Conservation (phyloP, 169 alveolate species). For the Plasmodium inui region DNA sequence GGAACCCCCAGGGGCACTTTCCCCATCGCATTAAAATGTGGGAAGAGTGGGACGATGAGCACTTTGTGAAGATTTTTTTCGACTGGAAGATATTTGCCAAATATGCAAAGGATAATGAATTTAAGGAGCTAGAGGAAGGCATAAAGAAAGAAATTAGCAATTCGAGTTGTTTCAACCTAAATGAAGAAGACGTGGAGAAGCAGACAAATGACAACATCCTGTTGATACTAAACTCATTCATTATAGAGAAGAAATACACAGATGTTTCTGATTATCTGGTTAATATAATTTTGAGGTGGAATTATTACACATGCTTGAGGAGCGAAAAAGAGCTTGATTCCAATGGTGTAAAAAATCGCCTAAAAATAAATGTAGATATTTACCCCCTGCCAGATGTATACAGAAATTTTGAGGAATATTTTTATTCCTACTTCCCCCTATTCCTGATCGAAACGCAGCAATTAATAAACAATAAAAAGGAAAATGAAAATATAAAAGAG, state of each 20-base stretch:
- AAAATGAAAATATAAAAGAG: conserved; percentile 48
- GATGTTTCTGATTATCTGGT: conserved; percentile 55
- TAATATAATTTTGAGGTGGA: conserved; percentile 68
- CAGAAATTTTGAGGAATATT: conserved; percentile 61
- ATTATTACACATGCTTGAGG: conserved; percentile 63
- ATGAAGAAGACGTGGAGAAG: conserved; percentile 41
- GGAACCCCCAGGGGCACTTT: not conserved
- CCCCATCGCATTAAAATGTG: conserved; percentile 6
- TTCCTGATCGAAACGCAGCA: conserved; percentile 74
- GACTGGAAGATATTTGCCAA: conserved; percentile 48
- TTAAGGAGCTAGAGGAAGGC: conserved; percentile 48
- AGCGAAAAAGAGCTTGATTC: conserved; percentile 51
- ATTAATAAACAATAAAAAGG: conserved; percentile 65
- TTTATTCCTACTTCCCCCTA: conserved; percentile 48
- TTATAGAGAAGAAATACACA: conserved; percentile 31
- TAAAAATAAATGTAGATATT: conserved; percentile 64
- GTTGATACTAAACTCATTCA: conserved; percentile 17
- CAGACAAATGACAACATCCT: conserved; percentile 14
- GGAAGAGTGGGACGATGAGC: conserved; percentile 70
- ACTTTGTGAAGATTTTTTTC: conserved; percentile 29
- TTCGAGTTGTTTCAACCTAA: not conserved
- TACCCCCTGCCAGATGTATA: conserved; percentile 21
- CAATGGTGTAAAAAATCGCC: conserved; percentile 32
- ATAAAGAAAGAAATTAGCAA: conserved; percentile 12
- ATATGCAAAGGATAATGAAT: conserved; percentile 58